These are phyloP conservation scores for Dioscorea dumetorum DNA, from an alignment of 106 monocot genomes.

Conservation along the genomic window DNA sequence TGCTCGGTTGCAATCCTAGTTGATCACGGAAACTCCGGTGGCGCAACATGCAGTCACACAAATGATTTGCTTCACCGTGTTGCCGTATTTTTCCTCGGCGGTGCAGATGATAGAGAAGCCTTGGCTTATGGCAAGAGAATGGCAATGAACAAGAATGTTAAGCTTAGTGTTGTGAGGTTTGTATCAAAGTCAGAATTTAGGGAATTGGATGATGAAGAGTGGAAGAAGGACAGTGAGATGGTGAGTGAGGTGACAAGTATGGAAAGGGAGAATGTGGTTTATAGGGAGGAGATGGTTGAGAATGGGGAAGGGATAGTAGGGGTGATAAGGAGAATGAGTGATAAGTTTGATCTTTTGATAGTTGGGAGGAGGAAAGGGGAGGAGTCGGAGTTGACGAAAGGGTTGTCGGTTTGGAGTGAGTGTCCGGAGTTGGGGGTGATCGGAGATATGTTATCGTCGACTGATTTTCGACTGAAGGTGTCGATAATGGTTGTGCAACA, in stretches of 20 bases:
- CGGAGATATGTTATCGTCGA: too few species aligned
- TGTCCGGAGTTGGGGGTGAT: neutral
- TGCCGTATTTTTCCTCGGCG: neutral
- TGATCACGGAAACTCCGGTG: neutral
- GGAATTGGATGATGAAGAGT: neutral
- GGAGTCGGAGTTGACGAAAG: neutral
- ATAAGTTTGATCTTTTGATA: neutral
- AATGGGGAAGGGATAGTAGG: neutral
- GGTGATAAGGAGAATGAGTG: neutral
- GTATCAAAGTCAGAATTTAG: neutral
- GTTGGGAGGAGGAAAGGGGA: neutral
- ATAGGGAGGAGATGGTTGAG: neutral
- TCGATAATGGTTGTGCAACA: too few species aligned
- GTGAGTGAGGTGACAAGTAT: neutral
- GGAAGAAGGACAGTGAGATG: neutral
- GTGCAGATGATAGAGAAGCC: neutral
- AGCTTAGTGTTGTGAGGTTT: neutral
- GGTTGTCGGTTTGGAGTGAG: neutral
- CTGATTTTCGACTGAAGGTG: too few species aligned
- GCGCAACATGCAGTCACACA: neutral
- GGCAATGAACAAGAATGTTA: neutral
- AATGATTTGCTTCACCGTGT: neutral
- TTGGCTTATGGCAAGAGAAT: neutral
- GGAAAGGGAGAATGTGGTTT: neutral
- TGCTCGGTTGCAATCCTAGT: slow-evolving; percentile 6